Conservation (phyloP, 2,329 filamentous ascomycete species). For the Nemania sp. region DNA sequence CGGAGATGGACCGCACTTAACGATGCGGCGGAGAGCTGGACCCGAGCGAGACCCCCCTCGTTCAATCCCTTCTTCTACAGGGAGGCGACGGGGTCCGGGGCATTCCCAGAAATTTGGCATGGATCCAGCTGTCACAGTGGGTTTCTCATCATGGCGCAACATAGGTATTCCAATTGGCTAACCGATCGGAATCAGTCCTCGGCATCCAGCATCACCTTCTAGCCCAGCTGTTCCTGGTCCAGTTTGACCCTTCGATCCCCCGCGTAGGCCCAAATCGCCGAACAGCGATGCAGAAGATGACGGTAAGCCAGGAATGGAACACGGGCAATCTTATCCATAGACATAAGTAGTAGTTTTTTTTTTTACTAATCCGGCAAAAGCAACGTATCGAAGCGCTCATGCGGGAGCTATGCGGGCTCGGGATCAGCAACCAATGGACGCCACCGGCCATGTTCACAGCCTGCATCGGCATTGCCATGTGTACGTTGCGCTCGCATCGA, state of each 20-base stretch:
- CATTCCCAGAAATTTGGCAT: slow-evolving; percentile 64
- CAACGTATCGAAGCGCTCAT: slow-evolving; percentile 53
- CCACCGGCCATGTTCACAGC: slow-evolving; percentile 61
- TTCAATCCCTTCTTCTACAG: slow-evolving; percentile 60
- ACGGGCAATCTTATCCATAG: neutral
- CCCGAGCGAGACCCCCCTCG: slow-evolving; percentile 50
- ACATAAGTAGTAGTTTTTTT: no score
- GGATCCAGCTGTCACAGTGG: slow-evolving; percentile 59
- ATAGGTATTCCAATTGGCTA: neutral
- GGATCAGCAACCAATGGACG: slow-evolving; percentile 58
- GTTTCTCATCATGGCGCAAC: neutral
- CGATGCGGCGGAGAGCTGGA: slow-evolving; percentile 53
- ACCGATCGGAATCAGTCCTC: slow-evolving; percentile 48
- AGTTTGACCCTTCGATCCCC: slow-evolving; percentile 59
- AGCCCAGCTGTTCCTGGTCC: slow-evolving; percentile 59
- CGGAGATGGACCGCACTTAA: slow-evolving; percentile 51
- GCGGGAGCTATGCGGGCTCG: slow-evolving; percentile 62
- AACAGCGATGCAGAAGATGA: slow-evolving; percentile 46
- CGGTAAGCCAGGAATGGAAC: slow-evolving; percentile 40
- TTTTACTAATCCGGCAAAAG: slow-evolving; percentile 39
- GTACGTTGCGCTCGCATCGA: slow-evolving; percentile 38
- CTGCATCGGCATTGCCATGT: slow-evolving; percentile 59
- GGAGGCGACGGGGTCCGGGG: slow-evolving; percentile 43
- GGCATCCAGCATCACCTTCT: slow-evolving; percentile 65
- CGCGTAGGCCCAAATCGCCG: slow-evolving; percentile 49